Conservation (phyloP, 2,329 filamentous ascomycete genomes). For the Hymenoscyphus linearis region DNA sequence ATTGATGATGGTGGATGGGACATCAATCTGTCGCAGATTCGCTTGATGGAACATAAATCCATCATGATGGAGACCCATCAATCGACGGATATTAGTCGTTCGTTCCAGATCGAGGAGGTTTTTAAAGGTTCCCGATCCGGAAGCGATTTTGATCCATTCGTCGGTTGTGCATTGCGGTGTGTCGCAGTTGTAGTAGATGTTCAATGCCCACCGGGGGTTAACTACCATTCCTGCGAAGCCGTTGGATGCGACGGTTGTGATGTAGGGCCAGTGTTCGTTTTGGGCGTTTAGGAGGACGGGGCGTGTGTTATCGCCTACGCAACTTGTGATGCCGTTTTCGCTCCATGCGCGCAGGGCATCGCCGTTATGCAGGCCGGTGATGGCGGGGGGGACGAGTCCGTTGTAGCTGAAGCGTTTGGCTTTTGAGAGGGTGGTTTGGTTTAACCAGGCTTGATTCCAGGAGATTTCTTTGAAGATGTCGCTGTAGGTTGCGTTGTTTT, state of each 20-base stretch:
- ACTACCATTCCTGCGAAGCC: slow-evolving; percentile 52
- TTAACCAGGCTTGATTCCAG: slow-evolving; percentile 54
- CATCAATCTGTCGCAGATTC: slow-evolving; percentile 42
- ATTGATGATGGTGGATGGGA: slow-evolving; percentile 15
- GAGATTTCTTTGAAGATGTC: slow-evolving; percentile 52
- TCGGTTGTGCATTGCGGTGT: slow-evolving; percentile 37
- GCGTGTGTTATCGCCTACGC: slow-evolving; percentile 57
- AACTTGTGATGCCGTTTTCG: slow-evolving; percentile 52
- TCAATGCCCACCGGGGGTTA: slow-evolving; percentile 55
- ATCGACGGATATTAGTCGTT: slow-evolving; percentile 48
- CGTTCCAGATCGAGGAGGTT: slow-evolving; percentile 46
- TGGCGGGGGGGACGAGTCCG: slow-evolving; percentile 56
- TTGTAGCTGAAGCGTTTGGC: slow-evolving; percentile 44
- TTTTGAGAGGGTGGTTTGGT: slow-evolving; percentile 42
- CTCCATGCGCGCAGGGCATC: slow-evolving; percentile 53
- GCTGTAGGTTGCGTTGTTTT: slow-evolving; percentile 53
- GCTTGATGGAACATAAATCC: slow-evolving; percentile 49
- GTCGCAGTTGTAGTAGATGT: slow-evolving; percentile 62
- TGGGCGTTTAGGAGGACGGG: slow-evolving; percentile 43
- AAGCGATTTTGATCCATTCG: slow-evolving; percentile 51
- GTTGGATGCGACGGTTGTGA: slow-evolving; percentile 44
- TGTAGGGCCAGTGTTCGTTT: slow-evolving; percentile 47
- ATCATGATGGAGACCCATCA: slow-evolving; percentile 42
- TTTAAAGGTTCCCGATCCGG: slow-evolving; percentile 49
- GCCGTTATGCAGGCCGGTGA: slow-evolving; percentile 57